Percentiles rank a stretch among this genome's conserved stretches.
Evolutionary conservation across 345 rosid genomes (phyloP).

Genomic region (Populus deltoides): DNA sequence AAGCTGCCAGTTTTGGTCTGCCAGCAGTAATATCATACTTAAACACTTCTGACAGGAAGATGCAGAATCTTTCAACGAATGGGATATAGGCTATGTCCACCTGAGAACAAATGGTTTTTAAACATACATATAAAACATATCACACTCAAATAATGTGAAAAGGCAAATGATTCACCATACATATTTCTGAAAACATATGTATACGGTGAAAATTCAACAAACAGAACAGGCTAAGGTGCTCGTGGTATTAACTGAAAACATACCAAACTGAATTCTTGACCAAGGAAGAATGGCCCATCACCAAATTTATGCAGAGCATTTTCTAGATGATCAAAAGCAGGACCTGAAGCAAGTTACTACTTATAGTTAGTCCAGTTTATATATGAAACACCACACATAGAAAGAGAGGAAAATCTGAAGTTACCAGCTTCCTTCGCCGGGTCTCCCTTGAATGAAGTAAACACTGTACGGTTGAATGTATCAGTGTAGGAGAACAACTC

Average conservation of each 20-base stretch:
- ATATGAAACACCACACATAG: neutral
- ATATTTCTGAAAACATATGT: neutral
- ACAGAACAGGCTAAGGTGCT: neutral
- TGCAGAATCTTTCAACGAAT: slow-evolving; percentile 60
- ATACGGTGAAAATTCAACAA: neutral
- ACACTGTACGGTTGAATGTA: slow-evolving; percentile 41
- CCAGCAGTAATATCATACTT: slow-evolving; percentile 58
- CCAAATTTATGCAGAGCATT: slow-evolving; percentile 55
- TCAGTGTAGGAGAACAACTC: slow-evolving; percentile 63
- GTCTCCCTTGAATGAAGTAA: slow-evolving; percentile 62
- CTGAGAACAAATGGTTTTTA: slow-evolving; percentile 36
- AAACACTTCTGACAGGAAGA: slow-evolving; percentile 43
- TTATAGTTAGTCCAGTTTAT: neutral
- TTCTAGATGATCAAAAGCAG: slow-evolving; percentile 74
- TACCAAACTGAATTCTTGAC: slow-evolving; percentile 69
- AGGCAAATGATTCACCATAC: neutral
- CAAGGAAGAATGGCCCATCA: slow-evolving; percentile 91
- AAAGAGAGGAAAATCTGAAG: neutral
- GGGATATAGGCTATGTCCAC: slow-evolving; percentile 75
- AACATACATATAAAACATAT: neutral
- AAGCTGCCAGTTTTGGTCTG: slow-evolving; percentile 71
- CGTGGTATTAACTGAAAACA: neutral
- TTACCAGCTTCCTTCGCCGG: slow-evolving; percentile 53
- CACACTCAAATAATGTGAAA: neutral
- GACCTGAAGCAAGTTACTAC: slow-evolving; percentile 39